Evolutionary conservation across 2,329 filamentous ascomycete genomes (phyloP).

Genomic region (Ceratocystiopsis brevicomis): DNA sequence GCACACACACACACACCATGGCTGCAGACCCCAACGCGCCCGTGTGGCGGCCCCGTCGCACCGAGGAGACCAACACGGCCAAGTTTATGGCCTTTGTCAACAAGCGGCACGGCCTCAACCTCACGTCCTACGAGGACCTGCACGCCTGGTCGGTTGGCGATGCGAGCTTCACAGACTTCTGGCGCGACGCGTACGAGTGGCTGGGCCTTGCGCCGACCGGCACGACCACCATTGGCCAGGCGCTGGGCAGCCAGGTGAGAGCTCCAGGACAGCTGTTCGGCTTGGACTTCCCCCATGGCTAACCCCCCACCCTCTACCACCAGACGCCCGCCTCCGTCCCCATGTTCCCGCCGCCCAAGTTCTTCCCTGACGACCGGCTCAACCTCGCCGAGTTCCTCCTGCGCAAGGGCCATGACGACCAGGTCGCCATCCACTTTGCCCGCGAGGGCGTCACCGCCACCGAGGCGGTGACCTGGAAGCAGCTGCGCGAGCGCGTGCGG

Average conservation of each 20-base stretch:
- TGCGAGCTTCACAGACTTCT: constrained; percentile 1
- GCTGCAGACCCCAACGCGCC: neutral
- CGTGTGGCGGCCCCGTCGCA: neutral
- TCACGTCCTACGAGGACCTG: constrained; percentile 2
- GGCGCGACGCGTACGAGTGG: constrained; percentile 3
- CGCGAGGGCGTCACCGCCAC: constrained; percentile 27
- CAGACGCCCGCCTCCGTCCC: neutral
- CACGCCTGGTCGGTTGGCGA: constrained; percentile 3
- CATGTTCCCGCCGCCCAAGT: constrained; percentile 2
- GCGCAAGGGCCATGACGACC: constrained; percentile 1
- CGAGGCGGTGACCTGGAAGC: constrained; percentile 1
- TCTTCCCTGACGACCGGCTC: constrained; percentile 3
- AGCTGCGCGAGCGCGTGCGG: constrained; percentile 2
- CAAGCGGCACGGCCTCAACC: neutral
- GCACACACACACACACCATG: neutral
- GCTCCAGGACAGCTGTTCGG: too few species aligned
- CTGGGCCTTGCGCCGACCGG: constrained; percentile 1
- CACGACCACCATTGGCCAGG: neutral
- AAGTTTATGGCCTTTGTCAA: constrained; percentile 3
- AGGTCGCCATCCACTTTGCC: constrained; percentile 28
- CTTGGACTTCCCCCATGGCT: too few species aligned
- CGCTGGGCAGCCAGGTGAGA: neutral
- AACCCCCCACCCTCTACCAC: too few species aligned
- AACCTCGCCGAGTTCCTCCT: constrained; percentile 5
- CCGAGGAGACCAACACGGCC: neutral